Evolutionary conservation across 2,329 filamentous ascomycete species (phyloP).

Genomic region (Ascochyta fabae): DNA sequence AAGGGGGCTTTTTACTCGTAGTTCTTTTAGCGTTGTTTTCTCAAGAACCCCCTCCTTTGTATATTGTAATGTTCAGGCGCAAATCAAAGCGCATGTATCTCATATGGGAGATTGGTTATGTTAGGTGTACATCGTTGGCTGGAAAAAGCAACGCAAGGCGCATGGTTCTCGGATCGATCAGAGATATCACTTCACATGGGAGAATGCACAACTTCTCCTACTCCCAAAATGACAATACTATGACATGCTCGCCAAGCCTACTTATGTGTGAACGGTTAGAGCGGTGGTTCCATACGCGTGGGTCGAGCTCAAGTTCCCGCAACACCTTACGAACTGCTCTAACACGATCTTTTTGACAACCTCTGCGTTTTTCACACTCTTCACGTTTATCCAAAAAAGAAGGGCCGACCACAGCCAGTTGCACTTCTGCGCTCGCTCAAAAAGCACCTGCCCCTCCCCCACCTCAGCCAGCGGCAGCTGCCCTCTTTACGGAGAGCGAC

Average conservation of each 20-base stretch:
- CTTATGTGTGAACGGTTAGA: constrained; percentile 3
- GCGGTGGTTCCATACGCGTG: constrained; percentile 6
- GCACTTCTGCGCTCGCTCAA: neutral
- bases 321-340: neutral
- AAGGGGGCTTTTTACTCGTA: constrained; percentile 72
- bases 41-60: constrained; percentile 11
- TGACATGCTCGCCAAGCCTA: neutral
- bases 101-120: constrained; percentile 8
- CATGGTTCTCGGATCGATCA: constrained; percentile 20
- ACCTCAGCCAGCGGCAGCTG: constrained; percentile 5
- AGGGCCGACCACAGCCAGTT: neutral
- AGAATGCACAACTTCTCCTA: neutral
- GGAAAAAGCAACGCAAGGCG: constrained; percentile 31
- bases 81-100: constrained; percentile 10
- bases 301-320: constrained; percentile 8
- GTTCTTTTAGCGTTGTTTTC: constrained; percentile 27
- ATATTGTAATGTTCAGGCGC: constrained; percentile 13
- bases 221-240: neutral
- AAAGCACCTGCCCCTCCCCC: constrained; percentile 16
- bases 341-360: neutral
- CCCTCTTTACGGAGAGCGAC: neutral
- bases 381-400: neutral
- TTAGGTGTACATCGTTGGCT: constrained; percentile 23
- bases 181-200: constrained; percentile 16
- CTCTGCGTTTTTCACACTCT: neutral